A percentile compares a stretch with the other conserved stretches of the same genome.
These are phyloP conservation scores for Pythium folliculosum DNA, from an alignment of 352 stramenopile species.

Conservation along the genomic window DNA sequence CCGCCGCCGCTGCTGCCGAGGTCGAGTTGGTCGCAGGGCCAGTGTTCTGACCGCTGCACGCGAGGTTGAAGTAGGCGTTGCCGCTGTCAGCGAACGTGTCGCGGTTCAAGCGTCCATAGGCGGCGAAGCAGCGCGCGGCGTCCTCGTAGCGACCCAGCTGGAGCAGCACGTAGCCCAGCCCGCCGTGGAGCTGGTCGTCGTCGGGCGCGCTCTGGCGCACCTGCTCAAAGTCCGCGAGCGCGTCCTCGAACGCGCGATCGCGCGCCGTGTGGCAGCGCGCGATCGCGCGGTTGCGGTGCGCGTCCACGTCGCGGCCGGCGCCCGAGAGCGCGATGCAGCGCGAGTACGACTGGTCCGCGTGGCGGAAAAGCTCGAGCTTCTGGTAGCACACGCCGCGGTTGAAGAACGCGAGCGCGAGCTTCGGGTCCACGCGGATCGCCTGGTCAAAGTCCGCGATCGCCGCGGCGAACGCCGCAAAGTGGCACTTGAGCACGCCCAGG, in stretches of 20 bases:
- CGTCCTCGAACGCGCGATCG: slow-evolving; percentile 42
- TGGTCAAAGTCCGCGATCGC: slow-evolving; percentile 74
- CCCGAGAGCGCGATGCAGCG: slow-evolving; percentile 47
- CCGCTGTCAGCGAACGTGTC: slow-evolving; percentile 75
- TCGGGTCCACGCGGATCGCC: slow-evolving; percentile 49
- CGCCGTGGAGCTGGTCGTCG: slow-evolving; percentile 70
- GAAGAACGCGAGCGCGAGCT: slow-evolving; percentile 47
- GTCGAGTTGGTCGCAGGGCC: no score
- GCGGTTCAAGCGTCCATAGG: slow-evolving; percentile 55
- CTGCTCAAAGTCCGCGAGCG: slow-evolving; percentile 64
- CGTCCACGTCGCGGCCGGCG: slow-evolving; percentile 44
- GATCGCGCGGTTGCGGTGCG: slow-evolving; percentile 70
- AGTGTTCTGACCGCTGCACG: slow-evolving; percentile 22
- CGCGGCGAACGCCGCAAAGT: slow-evolving; percentile 61
- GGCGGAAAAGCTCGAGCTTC: slow-evolving; percentile 60
- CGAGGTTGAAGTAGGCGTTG: slow-evolving; percentile 79
- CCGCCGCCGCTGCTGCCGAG: slow-evolving; percentile 1
- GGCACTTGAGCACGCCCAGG: slow-evolving; percentile 75
- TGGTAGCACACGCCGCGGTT: slow-evolving; percentile 78
- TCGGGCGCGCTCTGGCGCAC: slow-evolving; percentile 66
- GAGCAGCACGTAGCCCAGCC: slow-evolving; percentile 61
- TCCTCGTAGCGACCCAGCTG: slow-evolving; percentile 73
- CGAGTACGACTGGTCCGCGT: slow-evolving; percentile 67
- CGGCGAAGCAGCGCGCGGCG: slow-evolving; percentile 60
- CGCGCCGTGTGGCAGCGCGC: slow-evolving; percentile 48